Conservation (phyloP, 495 filamentous ascomycete genomes). For the Neurospora sp. region DNA sequence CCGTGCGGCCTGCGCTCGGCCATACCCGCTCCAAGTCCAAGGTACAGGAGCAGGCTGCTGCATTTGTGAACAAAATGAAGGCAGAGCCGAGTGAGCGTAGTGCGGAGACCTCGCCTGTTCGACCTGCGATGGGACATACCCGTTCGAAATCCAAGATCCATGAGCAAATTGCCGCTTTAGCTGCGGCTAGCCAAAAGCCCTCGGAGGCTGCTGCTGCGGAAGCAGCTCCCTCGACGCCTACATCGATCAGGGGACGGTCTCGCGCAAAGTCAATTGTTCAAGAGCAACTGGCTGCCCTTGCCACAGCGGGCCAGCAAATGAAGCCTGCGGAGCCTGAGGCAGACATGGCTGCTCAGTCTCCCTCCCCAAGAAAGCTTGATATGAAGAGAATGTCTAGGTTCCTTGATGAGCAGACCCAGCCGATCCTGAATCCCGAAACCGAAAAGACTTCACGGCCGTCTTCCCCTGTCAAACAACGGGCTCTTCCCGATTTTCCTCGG, state of each 20-base stretch:
- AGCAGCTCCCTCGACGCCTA: neutral
- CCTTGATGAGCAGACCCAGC: constrained; percentile 25
- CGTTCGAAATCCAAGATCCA: constrained; percentile 32
- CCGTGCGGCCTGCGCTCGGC: neutral
- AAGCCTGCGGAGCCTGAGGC: constrained; percentile 7
- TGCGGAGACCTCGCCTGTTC: neutral
- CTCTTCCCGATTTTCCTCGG: constrained; percentile 3
- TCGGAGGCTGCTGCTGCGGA: constrained; percentile 23
- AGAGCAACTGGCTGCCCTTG: neutral
- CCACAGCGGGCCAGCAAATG: neutral
- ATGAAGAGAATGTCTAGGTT: constrained; percentile 44
- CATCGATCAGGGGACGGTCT: neutral
- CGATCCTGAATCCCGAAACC: constrained; percentile 16
- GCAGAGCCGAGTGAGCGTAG: neutral
- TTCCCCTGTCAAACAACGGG: constrained; percentile 15
- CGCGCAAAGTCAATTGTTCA: constrained; percentile 2
- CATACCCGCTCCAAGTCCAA: neutral
- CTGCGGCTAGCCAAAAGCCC: constrained; percentile 24
- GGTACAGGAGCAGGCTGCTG: neutral
- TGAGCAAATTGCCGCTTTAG: constrained; percentile 32
- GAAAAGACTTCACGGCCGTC: constrained; percentile 13
- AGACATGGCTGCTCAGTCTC: constrained; percentile 27
- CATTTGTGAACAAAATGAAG: neutral
- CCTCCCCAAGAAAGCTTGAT: constrained; percentile 44
- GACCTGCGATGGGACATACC: constrained; percentile 1